A percentile compares a stretch with the other conserved stretches of the same genome.
Evolutionary conservation across 1,139 yeast species (phyloP).

Genomic region (Blastobotrys illinoisensis): DNA sequence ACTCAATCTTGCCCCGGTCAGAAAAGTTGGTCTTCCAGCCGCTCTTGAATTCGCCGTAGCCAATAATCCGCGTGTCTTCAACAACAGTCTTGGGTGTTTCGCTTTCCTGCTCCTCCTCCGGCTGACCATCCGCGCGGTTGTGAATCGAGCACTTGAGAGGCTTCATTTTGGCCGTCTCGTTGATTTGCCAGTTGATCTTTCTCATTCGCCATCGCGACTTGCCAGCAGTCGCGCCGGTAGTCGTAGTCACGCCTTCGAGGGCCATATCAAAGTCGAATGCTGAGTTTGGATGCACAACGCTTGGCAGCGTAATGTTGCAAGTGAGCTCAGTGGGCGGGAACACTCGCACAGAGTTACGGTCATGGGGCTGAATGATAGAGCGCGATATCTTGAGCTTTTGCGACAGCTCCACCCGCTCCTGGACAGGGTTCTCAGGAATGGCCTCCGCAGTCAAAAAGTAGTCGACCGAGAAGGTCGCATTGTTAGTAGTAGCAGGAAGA

Average conservation of each 20-base stretch:
- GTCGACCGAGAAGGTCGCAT: conserved; percentile 51
- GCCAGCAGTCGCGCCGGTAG: conserved; percentile 1
- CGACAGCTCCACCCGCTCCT: conserved; percentile 38
- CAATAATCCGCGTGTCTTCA: conserved; percentile 68
- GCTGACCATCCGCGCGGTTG: conserved; percentile 5
- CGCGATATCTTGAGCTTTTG: conserved; percentile 73
- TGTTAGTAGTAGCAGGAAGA: conserved; percentile 72
- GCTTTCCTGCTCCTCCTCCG: conserved; percentile 1
- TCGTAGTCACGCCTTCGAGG: conserved; percentile 64
- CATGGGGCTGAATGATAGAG: conserved; percentile 76
- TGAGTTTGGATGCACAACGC: conserved; percentile 83
- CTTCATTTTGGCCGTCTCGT: conserved; percentile 64
- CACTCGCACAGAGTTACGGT: conserved; percentile 78
- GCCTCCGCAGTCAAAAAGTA: conserved; percentile 72
- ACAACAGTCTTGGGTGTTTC: conserved; percentile 21
- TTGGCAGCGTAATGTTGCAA: conserved; percentile 82
- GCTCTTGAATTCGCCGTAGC: conserved; percentile 71
- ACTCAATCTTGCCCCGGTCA: conserved; percentile 68
- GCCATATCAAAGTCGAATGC: conserved; percentile 76
- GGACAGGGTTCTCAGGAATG: conserved; percentile 35
- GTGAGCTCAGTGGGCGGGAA: conserved; percentile 94
- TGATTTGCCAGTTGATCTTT: conserved; percentile 83
- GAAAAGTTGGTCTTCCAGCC: conserved; percentile 96
- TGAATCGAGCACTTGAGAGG: conserved; percentile 30
- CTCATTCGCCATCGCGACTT: conserved; percentile 89